A percentile compares a stretch with the other conserved stretches of the same genome.
phyloP scores from a whole-genome alignment of 2,329 filamentous ascomycete species.

The Colletotrichum destructivum region DNA sequence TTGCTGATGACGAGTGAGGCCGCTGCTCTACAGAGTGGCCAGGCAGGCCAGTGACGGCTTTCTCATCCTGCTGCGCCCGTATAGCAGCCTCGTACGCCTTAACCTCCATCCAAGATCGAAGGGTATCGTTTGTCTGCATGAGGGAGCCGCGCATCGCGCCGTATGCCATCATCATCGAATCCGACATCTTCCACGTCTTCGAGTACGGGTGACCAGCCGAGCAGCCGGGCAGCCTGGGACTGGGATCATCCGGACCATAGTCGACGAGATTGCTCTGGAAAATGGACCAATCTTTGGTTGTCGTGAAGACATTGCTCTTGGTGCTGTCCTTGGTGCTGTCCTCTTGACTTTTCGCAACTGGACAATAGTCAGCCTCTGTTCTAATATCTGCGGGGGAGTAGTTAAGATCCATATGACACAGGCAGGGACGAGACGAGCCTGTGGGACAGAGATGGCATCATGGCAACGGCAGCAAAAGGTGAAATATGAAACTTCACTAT shows the following conservation, averaged over 20 bases:
- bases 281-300: slow-evolving; percentile 36
- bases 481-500: not conserved
- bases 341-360: not conserved
- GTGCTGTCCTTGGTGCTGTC: not conserved
- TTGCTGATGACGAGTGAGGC: not conserved
- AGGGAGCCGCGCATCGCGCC: slow-evolving; percentile 52
- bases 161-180: slow-evolving; percentile 52
- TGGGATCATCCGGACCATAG: slow-evolving; percentile 23
- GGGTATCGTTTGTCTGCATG: slow-evolving; percentile 44
- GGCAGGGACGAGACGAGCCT: not conserved
- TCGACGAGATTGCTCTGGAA: slow-evolving; percentile 39
- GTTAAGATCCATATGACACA: not conserved
- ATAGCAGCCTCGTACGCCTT: slow-evolving; percentile 25
- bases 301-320: not conserved
- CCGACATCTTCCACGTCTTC: slow-evolving; percentile 45
- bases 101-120: slow-evolving; percentile 48
- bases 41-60: not conserved
- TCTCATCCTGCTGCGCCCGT: not conserved
- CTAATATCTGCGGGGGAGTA: too few species aligned
- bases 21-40: not conserved
- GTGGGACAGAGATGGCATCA: not conserved
- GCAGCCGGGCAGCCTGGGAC: slow-evolving; percentile 36
- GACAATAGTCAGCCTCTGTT: not conserved
- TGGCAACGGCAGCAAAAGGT: not conserved
- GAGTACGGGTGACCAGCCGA: slow-evolving; percentile 37